Evolutionary conservation across 169 alveolate species (phyloP), one percentile per base, ranked within the genome.

Genomic region (Babesia gibsoni): DNA sequence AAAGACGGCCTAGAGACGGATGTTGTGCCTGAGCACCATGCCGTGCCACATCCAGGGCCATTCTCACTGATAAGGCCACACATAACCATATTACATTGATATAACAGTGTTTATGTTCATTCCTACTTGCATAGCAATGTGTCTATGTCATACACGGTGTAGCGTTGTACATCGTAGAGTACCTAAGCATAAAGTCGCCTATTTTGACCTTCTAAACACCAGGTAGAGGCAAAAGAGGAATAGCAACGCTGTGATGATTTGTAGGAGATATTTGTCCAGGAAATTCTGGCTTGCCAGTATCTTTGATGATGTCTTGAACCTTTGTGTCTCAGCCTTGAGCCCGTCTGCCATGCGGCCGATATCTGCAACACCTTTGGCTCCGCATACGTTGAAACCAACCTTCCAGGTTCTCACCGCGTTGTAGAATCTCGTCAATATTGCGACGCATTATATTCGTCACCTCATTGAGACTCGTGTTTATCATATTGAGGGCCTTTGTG

Each of bases 341-440:
- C 92, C 84, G 81, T 88, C 69, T 49, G 80, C 85, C 92, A 84
- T 72, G 66, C 91, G 58, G 67, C 92, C 87, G 52, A 82, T 77
- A 59, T 57, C 74, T 65, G 49, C 59, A 30, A n/a, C 33, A 25
- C 23, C 45, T 39, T 50, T 12, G 16, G 25, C 53, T 32, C 29
- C 30, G 50, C 54, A 35, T 3, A 4, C 22, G 14, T 39, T 10
- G 39, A 53, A 43, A 20, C 83, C 36, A 45, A 88, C 92, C 92
- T 72, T 88, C 91, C 30, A 88, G 56, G 72, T 82, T 88, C 52
- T 88, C 92, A 7, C 92, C 92, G 9, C 92, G 75, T 48, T 73
- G 48, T 25, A 88, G 50, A 23, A 88, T 88, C 23, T 88, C 92
- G 49, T 82, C 91, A 45, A 88, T 88, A 56, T 88, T 88, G 43